Conservation (phyloP, 2,329 filamentous ascomycete genomes). For the Colletotrichum sp. region DNA sequence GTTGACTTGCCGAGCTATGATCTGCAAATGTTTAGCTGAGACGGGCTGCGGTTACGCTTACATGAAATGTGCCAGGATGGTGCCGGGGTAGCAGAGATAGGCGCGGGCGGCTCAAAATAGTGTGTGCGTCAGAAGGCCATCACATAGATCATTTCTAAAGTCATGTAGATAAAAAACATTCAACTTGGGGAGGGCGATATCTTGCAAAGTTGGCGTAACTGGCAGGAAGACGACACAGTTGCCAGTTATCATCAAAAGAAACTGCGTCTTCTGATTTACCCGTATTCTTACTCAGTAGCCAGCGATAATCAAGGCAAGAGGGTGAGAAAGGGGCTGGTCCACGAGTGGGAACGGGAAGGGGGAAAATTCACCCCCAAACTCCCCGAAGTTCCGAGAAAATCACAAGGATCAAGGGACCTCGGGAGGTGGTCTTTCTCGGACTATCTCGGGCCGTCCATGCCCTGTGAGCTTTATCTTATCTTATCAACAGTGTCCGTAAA, state of each 20-base stretch:
- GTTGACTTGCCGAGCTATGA: neutral
- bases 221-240: neutral
- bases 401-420: neutral
- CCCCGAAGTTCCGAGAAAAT: neutral
- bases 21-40: neutral
- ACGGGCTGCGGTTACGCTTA: neutral
- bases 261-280: fast-evolving
- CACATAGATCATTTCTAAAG: neutral
- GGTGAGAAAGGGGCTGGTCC: neutral
- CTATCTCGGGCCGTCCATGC: neutral
- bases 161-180: neutral
- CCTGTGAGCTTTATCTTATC: neutral
- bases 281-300: neutral
- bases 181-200: neutral
- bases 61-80: neutral
- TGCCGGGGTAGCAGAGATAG: neutral
- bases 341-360: neutral
- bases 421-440: neutral
- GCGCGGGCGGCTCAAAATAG: neutral
- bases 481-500: neutral
- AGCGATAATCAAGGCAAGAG: neutral
- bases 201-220: neutral
- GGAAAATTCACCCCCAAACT: neutral
- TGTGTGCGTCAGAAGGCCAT: neutral
- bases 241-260: neutral